Conservation (phyloP, 78 protist genomes). For the Anaeramoeba flamelloides region DNA sequence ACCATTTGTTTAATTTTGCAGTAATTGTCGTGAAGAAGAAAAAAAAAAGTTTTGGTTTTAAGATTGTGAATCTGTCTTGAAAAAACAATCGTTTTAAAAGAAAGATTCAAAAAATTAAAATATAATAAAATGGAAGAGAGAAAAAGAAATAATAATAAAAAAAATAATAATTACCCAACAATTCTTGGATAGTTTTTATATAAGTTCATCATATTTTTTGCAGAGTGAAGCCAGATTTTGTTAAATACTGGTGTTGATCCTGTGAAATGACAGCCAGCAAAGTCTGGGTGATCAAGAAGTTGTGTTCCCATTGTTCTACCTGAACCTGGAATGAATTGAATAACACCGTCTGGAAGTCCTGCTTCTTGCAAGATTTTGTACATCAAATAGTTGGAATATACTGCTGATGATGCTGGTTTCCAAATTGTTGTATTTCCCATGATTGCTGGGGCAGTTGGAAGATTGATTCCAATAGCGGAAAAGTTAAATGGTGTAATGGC, state of each 20-base stretch:
- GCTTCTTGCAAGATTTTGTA: constrained; percentile 67
- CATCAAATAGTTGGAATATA: constrained; percentile 43
- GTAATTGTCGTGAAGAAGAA: constrained; percentile 76
- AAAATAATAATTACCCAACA: too few species aligned
- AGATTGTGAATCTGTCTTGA: constrained; percentile 23
- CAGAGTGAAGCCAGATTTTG: constrained; percentile 35
- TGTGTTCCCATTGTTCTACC: constrained; percentile 16
- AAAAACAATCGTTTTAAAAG: too few species aligned
- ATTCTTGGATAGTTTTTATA: constrained; percentile 63
- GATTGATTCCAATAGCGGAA: constrained; percentile 77
- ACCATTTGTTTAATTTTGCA: constrained; percentile 38
- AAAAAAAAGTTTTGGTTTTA: constrained; percentile 38
- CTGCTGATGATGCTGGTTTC: constrained; percentile 71
- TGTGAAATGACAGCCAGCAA: constrained; percentile 74
- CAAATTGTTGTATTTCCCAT: constrained; percentile 80
- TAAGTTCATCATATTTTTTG: constrained; percentile 17
- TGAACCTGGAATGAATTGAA: constrained; percentile 29
- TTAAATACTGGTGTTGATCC: constrained; percentile 66
- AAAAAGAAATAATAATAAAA: too few species aligned
- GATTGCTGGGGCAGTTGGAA: constrained; percentile 70
- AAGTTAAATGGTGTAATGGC: constrained; percentile 87
- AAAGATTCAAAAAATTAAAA: too few species aligned
- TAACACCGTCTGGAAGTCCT: constrained; percentile 84
- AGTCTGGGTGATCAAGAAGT: constrained; percentile 20
- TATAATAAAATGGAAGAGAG: too few species aligned